phyloP scores from a whole-genome alignment of 129 eudicot genomes.

The Flaveria trinervia region DNA sequence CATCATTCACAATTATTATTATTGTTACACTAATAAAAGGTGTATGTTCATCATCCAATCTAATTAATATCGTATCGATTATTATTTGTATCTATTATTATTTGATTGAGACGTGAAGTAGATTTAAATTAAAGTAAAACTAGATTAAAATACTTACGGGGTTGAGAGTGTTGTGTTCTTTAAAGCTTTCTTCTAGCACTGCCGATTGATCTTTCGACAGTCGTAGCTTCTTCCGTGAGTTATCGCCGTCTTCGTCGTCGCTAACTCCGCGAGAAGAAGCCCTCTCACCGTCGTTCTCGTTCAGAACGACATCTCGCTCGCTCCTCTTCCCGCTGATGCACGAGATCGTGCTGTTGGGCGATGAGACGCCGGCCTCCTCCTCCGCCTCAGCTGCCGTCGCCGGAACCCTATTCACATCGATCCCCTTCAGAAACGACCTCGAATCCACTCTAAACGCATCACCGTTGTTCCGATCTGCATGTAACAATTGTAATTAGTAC shows the following conservation, averaged over 20 bases:
- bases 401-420: constrained; percentile 84
- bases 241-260: constrained; percentile 93
- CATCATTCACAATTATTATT: too few relatives aligned
- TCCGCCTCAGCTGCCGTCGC: constrained; percentile 54
- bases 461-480: constrained; percentile 61
- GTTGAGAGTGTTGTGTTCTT: constrained; percentile 91
- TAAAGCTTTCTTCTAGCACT: constrained; percentile 89
- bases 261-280: constrained; percentile 68
- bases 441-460: constrained; percentile 59
- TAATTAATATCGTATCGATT: too few relatives aligned
- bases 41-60: too few relatives aligned
- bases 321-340: constrained; percentile 85
- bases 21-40: too few relatives aligned
- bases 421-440: constrained; percentile 73
- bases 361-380: constrained; percentile 80
- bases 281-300: constrained; percentile 58
- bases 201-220: constrained; percentile 90
- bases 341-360: constrained; percentile 95
- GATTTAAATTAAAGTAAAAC: too few relatives aligned
- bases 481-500: constrained; percentile 3
- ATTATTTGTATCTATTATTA: too few relatives aligned
- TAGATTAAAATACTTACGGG: constrained; percentile 52
- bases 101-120: too few relatives aligned
- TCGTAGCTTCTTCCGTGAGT: constrained; percentile 78
- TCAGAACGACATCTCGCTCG: constrained; percentile 54